Percentiles rank a stretch among this genome's conserved stretches.
Conservation (phyloP, 208 protist species). For the Trypanosoma platydactyli region DNA sequence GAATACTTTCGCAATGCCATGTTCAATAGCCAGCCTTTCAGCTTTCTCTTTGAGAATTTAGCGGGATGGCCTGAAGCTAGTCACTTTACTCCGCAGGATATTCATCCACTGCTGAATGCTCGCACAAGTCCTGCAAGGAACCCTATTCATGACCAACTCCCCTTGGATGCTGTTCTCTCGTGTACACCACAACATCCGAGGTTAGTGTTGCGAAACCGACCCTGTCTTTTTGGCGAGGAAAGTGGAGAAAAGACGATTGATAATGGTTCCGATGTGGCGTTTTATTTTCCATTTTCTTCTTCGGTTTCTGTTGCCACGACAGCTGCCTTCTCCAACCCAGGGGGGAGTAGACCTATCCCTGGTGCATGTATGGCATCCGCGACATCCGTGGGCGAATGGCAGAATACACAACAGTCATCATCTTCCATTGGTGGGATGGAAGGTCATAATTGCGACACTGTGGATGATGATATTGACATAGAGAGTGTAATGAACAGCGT, state of each 20-base stretch:
- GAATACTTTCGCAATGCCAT: constrained; percentile 82
- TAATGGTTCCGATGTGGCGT: not conserved
- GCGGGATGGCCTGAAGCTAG: constrained; percentile 7
- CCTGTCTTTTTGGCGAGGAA: constrained; percentile 45
- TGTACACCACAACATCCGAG: constrained; percentile 3
- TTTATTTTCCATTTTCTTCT: not conserved
- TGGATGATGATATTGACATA: constrained; percentile 8
- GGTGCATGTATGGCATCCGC: not conserved
- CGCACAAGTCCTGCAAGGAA: constrained; percentile 71
- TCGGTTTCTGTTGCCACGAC: not conserved
- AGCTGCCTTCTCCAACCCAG: not conserved
- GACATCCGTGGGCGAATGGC: not conserved
- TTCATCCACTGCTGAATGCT: constrained; percentile 43
- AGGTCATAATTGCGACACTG: not conserved
- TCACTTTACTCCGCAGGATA: constrained; percentile 35
- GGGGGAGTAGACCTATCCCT: not conserved
- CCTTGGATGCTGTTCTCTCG: constrained; percentile 52
- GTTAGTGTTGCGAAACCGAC: constrained; percentile 30
- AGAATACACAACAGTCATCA: not conserved
- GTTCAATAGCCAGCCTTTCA: constrained; percentile 45
- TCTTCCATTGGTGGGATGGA: not conserved
- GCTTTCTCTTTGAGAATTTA: constrained; percentile 46
- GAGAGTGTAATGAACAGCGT: constrained; percentile 6
- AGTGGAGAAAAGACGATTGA: constrained; percentile 35
- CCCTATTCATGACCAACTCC: constrained; percentile 73